phyloP scores from a whole-genome alignment of 179 eudicot species.

The Silene noctiflora region DNA sequence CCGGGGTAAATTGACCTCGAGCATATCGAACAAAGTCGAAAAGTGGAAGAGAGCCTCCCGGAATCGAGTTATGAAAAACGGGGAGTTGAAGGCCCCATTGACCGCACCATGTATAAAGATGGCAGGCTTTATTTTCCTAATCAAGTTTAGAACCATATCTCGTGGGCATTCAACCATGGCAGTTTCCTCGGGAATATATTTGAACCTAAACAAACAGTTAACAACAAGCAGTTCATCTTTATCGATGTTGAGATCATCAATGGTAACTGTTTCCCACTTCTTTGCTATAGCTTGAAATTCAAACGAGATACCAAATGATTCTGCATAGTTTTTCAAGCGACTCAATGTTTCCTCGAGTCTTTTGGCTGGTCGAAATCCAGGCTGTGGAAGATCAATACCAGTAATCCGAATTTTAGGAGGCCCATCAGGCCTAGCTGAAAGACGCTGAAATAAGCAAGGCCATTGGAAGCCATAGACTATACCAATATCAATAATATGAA shows the following conservation, averaged over 20 bases:
- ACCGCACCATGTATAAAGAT: constrained; percentile 41
- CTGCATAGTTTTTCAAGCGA: constrained; percentile 40
- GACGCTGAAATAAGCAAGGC: constrained; percentile 42
- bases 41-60: constrained; percentile 55
- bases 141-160: constrained; percentile 37
- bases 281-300: constrained; percentile 47
- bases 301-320: constrained; percentile 41
- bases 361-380: constrained; percentile 49
- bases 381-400: constrained; percentile 43
- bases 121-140: constrained; percentile 36
- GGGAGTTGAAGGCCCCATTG: constrained; percentile 49
- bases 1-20: constrained; percentile 43
- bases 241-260: constrained; percentile 45
- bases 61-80: constrained; percentile 48
- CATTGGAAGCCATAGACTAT: constrained; percentile 50
- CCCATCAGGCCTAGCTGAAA: constrained; percentile 42
- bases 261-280: constrained; percentile 48
- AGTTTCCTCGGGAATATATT: constrained; percentile 46
- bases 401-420: constrained; percentile 47
- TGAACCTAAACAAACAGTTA: constrained; percentile 36
- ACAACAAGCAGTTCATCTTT: constrained; percentile 46
- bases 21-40: constrained; percentile 51
- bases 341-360: constrained; percentile 41
- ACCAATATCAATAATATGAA: constrained; percentile 51
- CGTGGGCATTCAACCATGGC: constrained; percentile 47